A percentile compares a stretch with the other conserved stretches of the same genome.
Conservation (phyloP, 202 grass and related monocot species). For the Alloteropsis angusta region DNA sequence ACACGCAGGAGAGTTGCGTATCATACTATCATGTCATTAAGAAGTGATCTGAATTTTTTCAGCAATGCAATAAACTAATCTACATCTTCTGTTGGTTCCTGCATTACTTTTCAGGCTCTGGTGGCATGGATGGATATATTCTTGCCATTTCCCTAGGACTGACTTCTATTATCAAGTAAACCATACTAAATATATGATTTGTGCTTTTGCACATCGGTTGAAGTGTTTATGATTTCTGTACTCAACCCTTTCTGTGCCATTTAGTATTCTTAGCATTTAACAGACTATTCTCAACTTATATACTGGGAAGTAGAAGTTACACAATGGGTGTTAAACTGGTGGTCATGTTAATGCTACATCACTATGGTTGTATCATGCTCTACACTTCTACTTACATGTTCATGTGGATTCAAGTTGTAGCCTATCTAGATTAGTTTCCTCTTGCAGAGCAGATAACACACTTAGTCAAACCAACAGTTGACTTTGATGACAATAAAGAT, state of each 20-base stretch:
- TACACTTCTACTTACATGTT: not conserved
- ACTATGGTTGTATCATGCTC: not conserved
- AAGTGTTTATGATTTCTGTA: not conserved
- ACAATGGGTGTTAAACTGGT: not conserved
- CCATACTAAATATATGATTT: constrained; percentile 26
- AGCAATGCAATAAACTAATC: constrained; percentile 4
- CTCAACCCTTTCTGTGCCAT: not conserved
- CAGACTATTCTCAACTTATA: not conserved
- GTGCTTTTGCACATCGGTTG: constrained; percentile 12
- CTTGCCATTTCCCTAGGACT: constrained; percentile 73
- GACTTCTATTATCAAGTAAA: constrained; percentile 84
- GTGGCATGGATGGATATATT: constrained; percentile 66
- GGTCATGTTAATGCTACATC: not conserved
- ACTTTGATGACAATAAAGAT: constrained; percentile 1
- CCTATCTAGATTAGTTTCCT: constrained; percentile 22
- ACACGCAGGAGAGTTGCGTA: too few species aligned
- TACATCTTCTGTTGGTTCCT: constrained; percentile 8
- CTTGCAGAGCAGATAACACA: not conserved
- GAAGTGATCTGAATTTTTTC: not conserved
- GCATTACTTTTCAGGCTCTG: constrained; percentile 46
- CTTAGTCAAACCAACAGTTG: not conserved
- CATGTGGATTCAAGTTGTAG: not conserved
- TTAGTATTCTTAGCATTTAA: not conserved
- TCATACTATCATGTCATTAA: too few species aligned
- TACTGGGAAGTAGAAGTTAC: not conserved